phyloP scores from a whole-genome alignment of 306 rosid species.

The Urtica urens region DNA sequence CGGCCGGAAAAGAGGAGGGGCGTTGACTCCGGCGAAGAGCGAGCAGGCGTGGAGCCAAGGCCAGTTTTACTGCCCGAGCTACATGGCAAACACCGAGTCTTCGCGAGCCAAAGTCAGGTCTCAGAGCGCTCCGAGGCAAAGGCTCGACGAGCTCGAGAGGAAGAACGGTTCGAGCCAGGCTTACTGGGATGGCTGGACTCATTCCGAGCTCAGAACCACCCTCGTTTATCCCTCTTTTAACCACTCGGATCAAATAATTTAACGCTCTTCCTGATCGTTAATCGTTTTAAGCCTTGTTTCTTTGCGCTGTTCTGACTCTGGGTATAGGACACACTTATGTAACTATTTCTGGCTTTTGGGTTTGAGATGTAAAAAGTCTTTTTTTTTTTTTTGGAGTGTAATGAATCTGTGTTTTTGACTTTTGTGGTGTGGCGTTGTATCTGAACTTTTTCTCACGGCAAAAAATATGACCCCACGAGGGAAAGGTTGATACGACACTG shows the following conservation, averaged over 20 bases:
- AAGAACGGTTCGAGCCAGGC: conserved; percentile 29
- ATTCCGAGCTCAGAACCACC: conserved; percentile 30
- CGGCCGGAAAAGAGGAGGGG: conserved; percentile 45
- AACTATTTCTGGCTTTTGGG: background rate
- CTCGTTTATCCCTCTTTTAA: conserved; percentile 25
- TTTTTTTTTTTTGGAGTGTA: conserved; percentile 4
- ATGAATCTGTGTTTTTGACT: too few species aligned
- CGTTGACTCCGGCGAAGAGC: conserved; percentile 66
- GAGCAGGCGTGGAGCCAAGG: conserved; percentile 61
- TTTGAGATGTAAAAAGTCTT: too few species aligned
- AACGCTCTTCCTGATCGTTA: too few species aligned
- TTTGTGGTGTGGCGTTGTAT: too few species aligned
- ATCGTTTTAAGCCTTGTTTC: too few species aligned
- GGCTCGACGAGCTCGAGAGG: conserved; percentile 67
- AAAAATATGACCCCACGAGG: too few species aligned
- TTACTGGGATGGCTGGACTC: conserved; percentile 39
- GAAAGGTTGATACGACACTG: too few species aligned
- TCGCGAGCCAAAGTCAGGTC: conserved; percentile 82
- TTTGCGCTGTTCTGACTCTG: too few species aligned
- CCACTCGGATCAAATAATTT: conserved; percentile 36
- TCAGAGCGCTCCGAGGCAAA: conserved; percentile 87
- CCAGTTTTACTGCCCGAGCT: conserved; percentile 55
- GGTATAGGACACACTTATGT: too few species aligned
- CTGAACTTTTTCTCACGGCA: too few species aligned
- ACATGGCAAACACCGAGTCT: conserved; percentile 87